Conservation (phyloP, 2,329 filamentous ascomycete genomes). For the Esteya vermicola region DNA sequence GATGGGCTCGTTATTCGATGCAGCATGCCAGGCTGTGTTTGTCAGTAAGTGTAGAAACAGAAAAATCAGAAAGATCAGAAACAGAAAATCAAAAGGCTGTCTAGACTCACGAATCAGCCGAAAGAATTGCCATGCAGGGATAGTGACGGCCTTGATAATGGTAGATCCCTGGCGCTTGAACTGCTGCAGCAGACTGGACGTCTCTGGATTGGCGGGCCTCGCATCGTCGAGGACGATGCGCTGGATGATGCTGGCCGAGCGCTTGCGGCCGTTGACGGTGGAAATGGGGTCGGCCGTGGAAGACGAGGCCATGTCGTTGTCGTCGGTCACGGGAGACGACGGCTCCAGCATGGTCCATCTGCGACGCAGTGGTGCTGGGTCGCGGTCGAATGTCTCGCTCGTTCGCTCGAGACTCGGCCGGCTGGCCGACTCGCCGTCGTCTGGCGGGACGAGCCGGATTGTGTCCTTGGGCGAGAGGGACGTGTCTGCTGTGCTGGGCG, state of each 20-base stretch:
- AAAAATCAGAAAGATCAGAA: background rate
- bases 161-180: conserved; percentile 31
- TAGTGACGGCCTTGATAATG: conserved; percentile 68
- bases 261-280: conserved; percentile 22
- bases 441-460: conserved; percentile 19
- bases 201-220: conserved; percentile 26
- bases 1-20: conserved; percentile 33
- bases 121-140: conserved; percentile 97
- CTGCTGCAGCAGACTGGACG: conserved; percentile 26
- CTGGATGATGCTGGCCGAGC: conserved; percentile 48
- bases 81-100: too few species aligned
- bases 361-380: conserved; percentile 16
- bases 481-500: too few species aligned
- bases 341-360: conserved; percentile 18
- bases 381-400: conserved; percentile 7
- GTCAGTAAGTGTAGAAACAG: background rate
- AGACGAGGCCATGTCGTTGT: conserved; percentile 7
- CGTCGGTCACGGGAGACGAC: too few species aligned
- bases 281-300: conserved; percentile 16
- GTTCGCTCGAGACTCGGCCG: background rate
- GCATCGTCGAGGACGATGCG: conserved; percentile 39
- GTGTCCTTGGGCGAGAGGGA: conserved; percentile 16
- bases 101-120: conserved; percentile 67
- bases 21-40: conserved; percentile 65
- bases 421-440: too few species aligned